Evolutionary conservation across 257 asterid genomes (phyloP).

Genomic region (Solanum bulbocastanum): DNA sequence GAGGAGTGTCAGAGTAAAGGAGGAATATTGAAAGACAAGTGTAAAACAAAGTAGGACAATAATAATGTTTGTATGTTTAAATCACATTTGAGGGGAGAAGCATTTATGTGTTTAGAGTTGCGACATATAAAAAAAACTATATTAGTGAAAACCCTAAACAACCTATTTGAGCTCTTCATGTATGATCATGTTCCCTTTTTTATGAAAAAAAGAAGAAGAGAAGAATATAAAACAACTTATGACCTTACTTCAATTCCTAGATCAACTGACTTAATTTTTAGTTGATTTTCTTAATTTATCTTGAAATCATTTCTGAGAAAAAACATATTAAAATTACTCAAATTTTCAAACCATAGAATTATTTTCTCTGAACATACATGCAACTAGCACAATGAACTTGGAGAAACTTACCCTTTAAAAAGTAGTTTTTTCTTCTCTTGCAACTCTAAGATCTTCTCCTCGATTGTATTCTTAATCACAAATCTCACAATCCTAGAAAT

Average conservation of each 20-base stretch:
- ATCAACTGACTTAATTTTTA: neutral
- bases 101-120: neutral
- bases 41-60: neutral
- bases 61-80: too few species aligned
- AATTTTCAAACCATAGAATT: too few species aligned
- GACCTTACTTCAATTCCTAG: neutral
- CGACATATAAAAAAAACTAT: neutral
- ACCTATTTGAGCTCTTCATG: neutral
- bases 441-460: constrained; percentile 80
- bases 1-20: neutral
- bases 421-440: constrained; percentile 94
- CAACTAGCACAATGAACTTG: too few species aligned
- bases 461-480: constrained; percentile 68
- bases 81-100: neutral
- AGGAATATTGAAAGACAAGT: neutral
- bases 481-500: constrained; percentile 68
- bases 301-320: neutral
- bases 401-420: constrained; percentile 66
- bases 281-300: neutral
- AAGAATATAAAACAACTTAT: neutral
- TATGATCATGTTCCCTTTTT: too few species aligned
- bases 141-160: neutral
- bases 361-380: too few species aligned
- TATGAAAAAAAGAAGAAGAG: too few species aligned
- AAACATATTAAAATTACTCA: neutral